A percentile compares a stretch with the other conserved stretches of the same genome.
These are phyloP conservation scores for Daldinia eschscholtzii DNA, from an alignment of 2,329 filamentous ascomycete genomes.

Conservation along the genomic window DNA sequence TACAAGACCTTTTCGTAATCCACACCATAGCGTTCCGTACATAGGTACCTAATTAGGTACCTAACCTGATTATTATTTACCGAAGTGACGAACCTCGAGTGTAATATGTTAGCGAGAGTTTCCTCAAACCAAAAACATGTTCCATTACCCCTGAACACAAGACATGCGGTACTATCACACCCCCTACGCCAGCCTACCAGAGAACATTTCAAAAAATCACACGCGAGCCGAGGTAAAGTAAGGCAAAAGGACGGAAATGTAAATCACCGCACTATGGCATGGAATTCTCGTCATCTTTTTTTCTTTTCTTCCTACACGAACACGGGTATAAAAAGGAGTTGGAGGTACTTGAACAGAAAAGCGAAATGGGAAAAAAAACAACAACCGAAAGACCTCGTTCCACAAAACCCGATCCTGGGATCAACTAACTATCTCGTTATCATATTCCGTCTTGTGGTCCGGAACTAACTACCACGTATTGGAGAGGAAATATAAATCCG, in stretches of 20 bases:
- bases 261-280: conserved; percentile 4
- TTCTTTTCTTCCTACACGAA: conserved; percentile 24
- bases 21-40: neutral
- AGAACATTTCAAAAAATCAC: neutral
- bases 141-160: neutral
- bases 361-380: conserved; percentile 5
- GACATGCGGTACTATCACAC: neutral
- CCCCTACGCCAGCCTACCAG: neutral
- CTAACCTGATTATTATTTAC: neutral
- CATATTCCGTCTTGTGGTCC: conserved; percentile 17
- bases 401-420: conserved; percentile 3
- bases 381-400: conserved; percentile 16
- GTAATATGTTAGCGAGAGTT: neutral
- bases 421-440: conserved; percentile 28
- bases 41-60: neutral
- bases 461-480: neutral
- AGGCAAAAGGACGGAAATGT: neutral
- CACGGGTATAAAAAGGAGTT: conserved; percentile 40
- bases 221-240: too few relatives aligned
- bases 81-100: neutral
- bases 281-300: conserved; percentile 10
- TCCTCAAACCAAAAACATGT: neutral
- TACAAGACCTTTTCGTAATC: neutral
- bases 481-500: neutral
- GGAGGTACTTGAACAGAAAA: conserved; percentile 8